Evolutionary conservation across 192 early-diverging fungal species (phyloP).

Genomic region (Piromyces finnis): DNA sequence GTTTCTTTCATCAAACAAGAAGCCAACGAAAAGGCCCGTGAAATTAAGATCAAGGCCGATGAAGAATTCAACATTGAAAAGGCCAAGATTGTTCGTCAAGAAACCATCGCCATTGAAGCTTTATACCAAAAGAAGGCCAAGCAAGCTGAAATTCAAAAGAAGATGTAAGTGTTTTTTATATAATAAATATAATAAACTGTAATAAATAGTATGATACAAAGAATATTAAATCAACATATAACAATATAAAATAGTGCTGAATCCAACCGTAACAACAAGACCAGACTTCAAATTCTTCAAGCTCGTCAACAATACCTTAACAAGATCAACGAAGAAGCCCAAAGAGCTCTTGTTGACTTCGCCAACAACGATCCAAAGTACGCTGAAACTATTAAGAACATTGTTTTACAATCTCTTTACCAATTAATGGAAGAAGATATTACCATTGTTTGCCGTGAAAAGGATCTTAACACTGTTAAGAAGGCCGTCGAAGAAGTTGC

Average conservation of each 20-base stretch:
- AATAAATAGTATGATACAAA: too few species aligned
- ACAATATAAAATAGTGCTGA: conserved; percentile 38
- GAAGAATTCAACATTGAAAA: conserved; percentile 99
- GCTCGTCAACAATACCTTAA: conserved; percentile 74
- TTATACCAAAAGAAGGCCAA: conserved; percentile 93
- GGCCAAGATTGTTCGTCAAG: conserved; percentile 94
- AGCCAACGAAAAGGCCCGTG: conserved; percentile 91
- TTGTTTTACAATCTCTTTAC: conserved; percentile 60
- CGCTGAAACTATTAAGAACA: conserved; percentile 40
- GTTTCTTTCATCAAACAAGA: conserved; percentile 98
- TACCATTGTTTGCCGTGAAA: conserved; percentile 46
- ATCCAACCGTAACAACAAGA: conserved; percentile 93
- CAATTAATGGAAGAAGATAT: conserved; percentile 72
- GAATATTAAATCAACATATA: too few species aligned
- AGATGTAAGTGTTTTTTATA: conserved; percentile 42
- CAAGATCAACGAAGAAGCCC: conserved; percentile 57
- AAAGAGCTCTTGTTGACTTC: conserved; percentile 33
- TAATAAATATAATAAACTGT: too few species aligned
- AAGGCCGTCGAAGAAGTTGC: conserved; percentile 25
- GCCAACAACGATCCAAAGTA: conserved; percentile 38
- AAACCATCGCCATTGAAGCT: conserved; percentile 89
- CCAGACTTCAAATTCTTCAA: conserved; percentile 72
- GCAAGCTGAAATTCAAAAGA: conserved; percentile 87
- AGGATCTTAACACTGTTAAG: conserved; percentile 45
- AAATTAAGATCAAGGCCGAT: conserved; percentile 98